Evolutionary conservation across 148 eudicot species (phyloP).

Genomic region (Camellia sinensis): DNA sequence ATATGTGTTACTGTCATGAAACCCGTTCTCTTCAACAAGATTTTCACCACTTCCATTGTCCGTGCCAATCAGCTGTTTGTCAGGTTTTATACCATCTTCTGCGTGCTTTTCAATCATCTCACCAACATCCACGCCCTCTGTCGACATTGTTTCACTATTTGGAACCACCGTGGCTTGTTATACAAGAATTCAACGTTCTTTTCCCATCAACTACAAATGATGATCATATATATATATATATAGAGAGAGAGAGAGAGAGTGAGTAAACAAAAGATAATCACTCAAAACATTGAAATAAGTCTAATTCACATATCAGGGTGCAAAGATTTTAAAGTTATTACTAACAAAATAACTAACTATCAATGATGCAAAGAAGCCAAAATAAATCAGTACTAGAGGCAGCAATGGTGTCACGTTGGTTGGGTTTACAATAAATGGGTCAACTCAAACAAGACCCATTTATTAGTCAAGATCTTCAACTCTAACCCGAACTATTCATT

Average conservation of each 20-base stretch:
- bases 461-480: neutral
- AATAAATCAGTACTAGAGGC: too few species aligned
- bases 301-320: neutral
- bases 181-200: neutral
- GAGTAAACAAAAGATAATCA: neutral
- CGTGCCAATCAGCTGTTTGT: constrained; percentile 27
- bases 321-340: neutral
- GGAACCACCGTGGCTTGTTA: neutral
- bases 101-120: constrained; percentile 26
- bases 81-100: constrained; percentile 29
- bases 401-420: too few species aligned
- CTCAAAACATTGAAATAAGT: neutral
- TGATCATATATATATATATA: neutral
- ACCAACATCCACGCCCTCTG: constrained; percentile 29
- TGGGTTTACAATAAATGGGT: too few species aligned
- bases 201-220: constrained; percentile 13
- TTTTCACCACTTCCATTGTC: constrained; percentile 25
- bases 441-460: neutral
- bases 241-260: neutral
- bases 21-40: constrained; percentile 47
- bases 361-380: neutral
- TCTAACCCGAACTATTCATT: neutral
- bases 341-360: neutral
- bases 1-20: constrained; percentile 18
- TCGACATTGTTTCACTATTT: constrained; percentile 24